phyloP scores from a whole-genome alignment of 352 stramenopile genomes.

The Globisporangium ultimum region DNA sequence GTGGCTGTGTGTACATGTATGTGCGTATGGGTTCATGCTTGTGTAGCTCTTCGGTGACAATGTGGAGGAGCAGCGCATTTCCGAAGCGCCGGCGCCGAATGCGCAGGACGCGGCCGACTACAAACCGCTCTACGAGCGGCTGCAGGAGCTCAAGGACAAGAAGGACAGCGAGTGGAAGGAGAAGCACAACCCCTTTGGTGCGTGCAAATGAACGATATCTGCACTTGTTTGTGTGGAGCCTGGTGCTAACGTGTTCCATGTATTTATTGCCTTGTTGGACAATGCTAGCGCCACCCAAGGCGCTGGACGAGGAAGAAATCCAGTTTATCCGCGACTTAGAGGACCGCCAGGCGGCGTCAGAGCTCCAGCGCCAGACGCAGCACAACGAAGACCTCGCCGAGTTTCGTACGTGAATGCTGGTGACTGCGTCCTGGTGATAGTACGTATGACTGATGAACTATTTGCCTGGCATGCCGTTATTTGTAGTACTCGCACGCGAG shows the following conservation, averaged over 20 bases:
- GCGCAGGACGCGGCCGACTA: conserved; percentile 45
- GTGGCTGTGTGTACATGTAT: background rate
- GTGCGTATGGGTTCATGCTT: background rate
- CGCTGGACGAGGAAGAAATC: conserved; percentile 84
- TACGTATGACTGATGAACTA: background rate
- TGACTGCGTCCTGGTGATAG: background rate
- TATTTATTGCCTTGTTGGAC: background rate
- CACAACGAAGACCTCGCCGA: conserved; percentile 70
- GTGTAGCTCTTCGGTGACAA: conserved; percentile 85
- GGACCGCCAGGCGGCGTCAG: conserved; percentile 38
- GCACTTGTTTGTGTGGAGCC: background rate
- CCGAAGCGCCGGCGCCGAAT: conserved; percentile 45
- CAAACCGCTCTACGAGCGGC: conserved; percentile 76
- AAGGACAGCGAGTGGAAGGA: conserved; percentile 88
- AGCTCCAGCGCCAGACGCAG: conserved; percentile 54
- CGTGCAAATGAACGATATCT: background rate
- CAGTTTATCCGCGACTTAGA: conserved; percentile 79
- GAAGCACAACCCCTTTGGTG: conserved; percentile 88
- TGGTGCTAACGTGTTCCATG: background rate
- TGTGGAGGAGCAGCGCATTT: conserved; percentile 77
- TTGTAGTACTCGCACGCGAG: background rate
- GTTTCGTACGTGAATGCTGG: conserved; percentile 42
- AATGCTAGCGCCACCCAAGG: conserved; percentile 70
- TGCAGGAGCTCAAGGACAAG: conserved; percentile 73
- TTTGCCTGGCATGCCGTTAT: background rate